A percentile compares a stretch with the other conserved stretches of the same genome.
These are phyloP conservation scores for Cylindrodendrum hubeiense DNA, from an alignment of 2,329 filamentous ascomycete genomes.

Conservation along the genomic window DNA sequence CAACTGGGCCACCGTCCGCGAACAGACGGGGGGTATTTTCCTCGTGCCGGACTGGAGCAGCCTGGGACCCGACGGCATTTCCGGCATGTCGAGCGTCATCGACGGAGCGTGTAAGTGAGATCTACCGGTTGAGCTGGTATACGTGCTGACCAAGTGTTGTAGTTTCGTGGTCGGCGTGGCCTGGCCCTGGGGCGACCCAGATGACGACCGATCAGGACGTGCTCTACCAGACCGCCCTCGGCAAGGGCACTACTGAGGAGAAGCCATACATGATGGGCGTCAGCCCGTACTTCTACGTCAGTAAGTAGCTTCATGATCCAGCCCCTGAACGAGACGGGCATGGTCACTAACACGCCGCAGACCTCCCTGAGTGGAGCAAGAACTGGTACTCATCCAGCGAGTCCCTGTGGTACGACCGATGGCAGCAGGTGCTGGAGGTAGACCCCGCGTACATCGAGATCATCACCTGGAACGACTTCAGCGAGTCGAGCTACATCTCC, in stretches of 20 bases:
- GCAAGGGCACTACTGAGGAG: too few relatives aligned
- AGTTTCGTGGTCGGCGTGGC: constrained; percentile 58
- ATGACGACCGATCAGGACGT: constrained; percentile 51
- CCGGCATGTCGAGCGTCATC: constrained; percentile 34
- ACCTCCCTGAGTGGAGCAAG: constrained; percentile 67
- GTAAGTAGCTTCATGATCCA: constrained; percentile 20
- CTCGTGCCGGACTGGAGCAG: constrained; percentile 61
- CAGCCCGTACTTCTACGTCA: constrained; percentile 72
- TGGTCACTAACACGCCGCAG: background rate
- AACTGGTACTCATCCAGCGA: constrained; percentile 75
- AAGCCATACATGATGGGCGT: constrained; percentile 66
- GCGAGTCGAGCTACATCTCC: constrained; percentile 67
- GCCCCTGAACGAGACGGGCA: background rate
- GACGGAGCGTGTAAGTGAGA: constrained; percentile 41
- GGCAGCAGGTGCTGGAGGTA: constrained; percentile 63
- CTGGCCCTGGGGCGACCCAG: constrained; percentile 43
- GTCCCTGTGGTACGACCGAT: constrained; percentile 70
- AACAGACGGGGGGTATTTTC: constrained; percentile 48
- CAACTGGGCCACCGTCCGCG: constrained; percentile 59
- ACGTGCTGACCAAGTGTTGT: constrained; percentile 15
- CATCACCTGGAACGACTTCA: constrained; percentile 67
- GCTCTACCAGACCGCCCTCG: constrained; percentile 49
- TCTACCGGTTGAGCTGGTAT: background rate
- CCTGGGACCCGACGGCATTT: constrained; percentile 36
- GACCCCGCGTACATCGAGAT: constrained; percentile 60